Conservation (phyloP, 495 filamentous ascomycete genomes). For the Neurospora sp. region DNA sequence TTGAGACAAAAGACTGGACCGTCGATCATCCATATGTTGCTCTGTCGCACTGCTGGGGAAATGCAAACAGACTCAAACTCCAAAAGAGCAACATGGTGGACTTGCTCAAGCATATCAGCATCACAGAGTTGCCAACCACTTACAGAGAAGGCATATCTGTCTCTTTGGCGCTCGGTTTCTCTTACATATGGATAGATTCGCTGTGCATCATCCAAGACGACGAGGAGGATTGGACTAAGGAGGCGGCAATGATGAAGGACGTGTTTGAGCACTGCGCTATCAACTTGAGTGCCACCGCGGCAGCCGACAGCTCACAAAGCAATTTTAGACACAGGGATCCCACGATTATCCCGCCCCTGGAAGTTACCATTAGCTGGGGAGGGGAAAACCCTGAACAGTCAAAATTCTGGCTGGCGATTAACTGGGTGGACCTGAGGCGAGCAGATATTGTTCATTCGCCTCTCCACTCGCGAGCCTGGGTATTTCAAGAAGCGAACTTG, state of each 20-base stretch:
- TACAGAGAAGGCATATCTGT: background rate
- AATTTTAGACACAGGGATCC: background rate
- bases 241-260: background rate
- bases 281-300: background rate
- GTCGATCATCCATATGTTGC: background rate
- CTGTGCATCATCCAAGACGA: background rate
- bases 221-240: background rate
- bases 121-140: background rate
- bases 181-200: background rate
- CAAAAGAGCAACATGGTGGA: background rate
- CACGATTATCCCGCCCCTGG: background rate
- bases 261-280: background rate
- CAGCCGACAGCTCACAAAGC: background rate
- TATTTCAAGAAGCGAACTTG: background rate
- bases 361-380: accelerated
- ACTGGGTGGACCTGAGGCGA: background rate
- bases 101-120: background rate
- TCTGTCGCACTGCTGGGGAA: background rate
- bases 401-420: background rate
- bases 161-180: background rate
- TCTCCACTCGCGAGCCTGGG: background rate
- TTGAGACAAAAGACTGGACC: background rate
- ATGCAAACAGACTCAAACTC: background rate
- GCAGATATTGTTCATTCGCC: background rate
- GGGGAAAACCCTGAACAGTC: background rate